Base-by-base conservation (phyloP, 1,284 basidiomycete genomes). In the Fistulina hepatica region DNA sequence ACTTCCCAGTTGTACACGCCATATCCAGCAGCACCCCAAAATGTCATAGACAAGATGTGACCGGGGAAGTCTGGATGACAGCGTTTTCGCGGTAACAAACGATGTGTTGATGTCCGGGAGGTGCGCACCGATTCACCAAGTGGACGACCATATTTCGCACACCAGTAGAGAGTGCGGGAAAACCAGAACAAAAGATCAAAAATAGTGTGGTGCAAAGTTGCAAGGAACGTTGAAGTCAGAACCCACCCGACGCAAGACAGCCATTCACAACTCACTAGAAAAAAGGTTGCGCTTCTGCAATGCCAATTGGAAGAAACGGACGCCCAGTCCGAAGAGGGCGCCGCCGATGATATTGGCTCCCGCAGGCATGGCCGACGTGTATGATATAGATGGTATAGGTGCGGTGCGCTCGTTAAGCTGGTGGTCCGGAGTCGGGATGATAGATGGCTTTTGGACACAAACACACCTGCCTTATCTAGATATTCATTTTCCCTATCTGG, bases 251-350 rank as follows among this genome's bases (percentile, higher is more conserved):
- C 6, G 3, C 12, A 11, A 27, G 24, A 25, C 24, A 25, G 9
- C 24, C 24, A 13, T n/a, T n/a, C n/a, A n/a, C n/a, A n/a, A 72
- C 81, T 51, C 52, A 85, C 81, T 82, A 33, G 71, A 65, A 52
- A 76, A 65, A 34, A 81, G 63, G 50, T 74, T 73, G 48, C 76
- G 66, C 48, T 64, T 72, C 55, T 86, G 82, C 49, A 91, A 78
- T 36, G 79, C 80, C 16, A 90, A 76, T 59, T 90, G 86, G 48
- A 83, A 83, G 44, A 85, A 64, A 45, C 86, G 71, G 11, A 77
- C 76, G 13, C 76, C 76, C 39, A 90, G 74, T 21, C 86, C 86
- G 52, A 88, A 81, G 41, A 71, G 60, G 13, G 81, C 79, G 62
- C 85, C 86, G 34, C 86, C 86, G 54, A 84, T 53, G 48, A 90